A percentile compares a stretch with the other conserved stretches of the same genome.
These are phyloP conservation scores for Candida ascalaphidarum DNA, from an alignment of 805 yeast genomes.

Conservation along the genomic window DNA sequence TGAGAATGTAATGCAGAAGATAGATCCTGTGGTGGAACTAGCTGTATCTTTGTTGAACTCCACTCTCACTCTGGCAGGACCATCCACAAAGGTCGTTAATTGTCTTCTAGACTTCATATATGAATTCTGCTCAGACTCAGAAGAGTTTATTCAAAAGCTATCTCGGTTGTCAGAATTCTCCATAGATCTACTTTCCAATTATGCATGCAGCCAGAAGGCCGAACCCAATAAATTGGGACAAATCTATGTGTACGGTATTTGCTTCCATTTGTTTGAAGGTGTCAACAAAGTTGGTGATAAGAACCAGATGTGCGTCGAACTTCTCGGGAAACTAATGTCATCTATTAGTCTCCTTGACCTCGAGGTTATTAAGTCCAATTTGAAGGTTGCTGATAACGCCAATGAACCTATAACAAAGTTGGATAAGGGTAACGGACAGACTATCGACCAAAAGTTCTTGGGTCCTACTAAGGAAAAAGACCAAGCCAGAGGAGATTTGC, in stretches of 20 bases:
- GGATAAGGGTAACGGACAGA: conserved; percentile 6
- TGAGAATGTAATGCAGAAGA: conserved; percentile 37
- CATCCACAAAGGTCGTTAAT: conserved; percentile 39
- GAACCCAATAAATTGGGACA: conserved; percentile 18
- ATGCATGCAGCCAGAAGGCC: conserved; percentile 5
- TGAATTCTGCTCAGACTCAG: conserved; percentile 53
- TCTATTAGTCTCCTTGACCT: conserved; percentile 20
- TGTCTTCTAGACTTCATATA: conserved; percentile 49
- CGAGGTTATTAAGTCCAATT: conserved; percentile 3
- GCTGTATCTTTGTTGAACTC: conserved; percentile 28
- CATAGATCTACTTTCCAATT: conserved; percentile 9
- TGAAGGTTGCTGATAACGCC: conserved; percentile 23
- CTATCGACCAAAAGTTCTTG: conserved; percentile 14
- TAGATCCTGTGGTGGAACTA: conserved; percentile 30
- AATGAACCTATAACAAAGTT: conserved; percentile 19
- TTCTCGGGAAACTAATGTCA: conserved; percentile 13
- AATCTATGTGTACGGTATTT: conserved; percentile 33
- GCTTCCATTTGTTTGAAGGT: conserved; percentile 32
- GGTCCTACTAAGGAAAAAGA: conserved; percentile 30
- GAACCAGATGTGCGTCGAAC: conserved; percentile 9
- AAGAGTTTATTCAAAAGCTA: conserved; percentile 37
- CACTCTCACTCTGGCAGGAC: conserved; percentile 23
- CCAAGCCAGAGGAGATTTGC: conserved; percentile 43
- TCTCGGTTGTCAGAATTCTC: conserved; percentile 7
- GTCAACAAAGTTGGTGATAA: conserved; percentile 7